Evolutionary conservation across 1,139 yeast genomes (phyloP).

Genomic region (Schizosaccharomyces versatilis): DNA sequence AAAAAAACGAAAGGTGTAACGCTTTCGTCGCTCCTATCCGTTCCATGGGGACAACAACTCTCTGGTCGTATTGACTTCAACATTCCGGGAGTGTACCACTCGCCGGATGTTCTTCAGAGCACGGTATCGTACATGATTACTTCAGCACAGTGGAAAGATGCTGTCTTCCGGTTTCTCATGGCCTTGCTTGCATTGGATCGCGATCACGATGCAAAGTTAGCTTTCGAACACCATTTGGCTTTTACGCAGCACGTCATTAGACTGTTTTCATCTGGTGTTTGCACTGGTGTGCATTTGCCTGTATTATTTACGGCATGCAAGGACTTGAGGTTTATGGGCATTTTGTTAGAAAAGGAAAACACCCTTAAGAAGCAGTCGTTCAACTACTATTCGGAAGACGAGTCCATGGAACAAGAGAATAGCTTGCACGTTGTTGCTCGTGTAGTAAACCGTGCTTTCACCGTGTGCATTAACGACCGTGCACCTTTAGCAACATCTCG

Average conservation of each 20-base stretch:
- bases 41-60: conserved; percentile 1
- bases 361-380: neutral
- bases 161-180: neutral
- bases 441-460: conserved; percentile 48
- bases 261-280: neutral
- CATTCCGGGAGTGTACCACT: neutral
- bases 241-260: neutral
- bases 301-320: neutral
- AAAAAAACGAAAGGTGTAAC: neutral
- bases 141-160: neutral
- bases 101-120: neutral
- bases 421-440: conserved; percentile 32
- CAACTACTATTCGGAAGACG: neutral
- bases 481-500: conserved; percentile 31
- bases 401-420: neutral
- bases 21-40: neutral
- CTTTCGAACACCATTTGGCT: neutral
- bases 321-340: neutral
- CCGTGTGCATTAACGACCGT: conserved; percentile 59
- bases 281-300: conserved; percentile 1
- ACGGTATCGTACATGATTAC: neutral
- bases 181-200: neutral
- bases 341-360: neutral
- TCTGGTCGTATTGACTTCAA: neutral
- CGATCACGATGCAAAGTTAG: neutral